phyloP scores from a whole-genome alignment of 805 yeast genomes.

The Starmerella riodocensis region DNA sequence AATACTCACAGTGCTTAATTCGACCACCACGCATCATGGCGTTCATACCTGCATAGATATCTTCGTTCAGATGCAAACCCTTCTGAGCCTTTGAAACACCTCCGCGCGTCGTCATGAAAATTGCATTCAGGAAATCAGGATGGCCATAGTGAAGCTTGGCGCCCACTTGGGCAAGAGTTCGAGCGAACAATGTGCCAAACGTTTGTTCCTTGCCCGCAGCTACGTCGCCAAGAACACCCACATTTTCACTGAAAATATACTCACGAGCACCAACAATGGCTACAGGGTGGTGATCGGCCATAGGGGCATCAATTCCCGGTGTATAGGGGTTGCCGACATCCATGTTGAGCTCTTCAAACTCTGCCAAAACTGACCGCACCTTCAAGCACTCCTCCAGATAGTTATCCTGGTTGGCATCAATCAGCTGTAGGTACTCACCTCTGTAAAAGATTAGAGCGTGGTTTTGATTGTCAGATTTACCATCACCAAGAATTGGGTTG shows the following conservation, averaged over 20 bases:
- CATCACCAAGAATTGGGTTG: conserved; percentile 91
- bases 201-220: conserved; percentile 98
- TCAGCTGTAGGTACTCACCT: conserved; percentile 88
- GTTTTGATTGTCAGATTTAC: conserved; percentile 91
- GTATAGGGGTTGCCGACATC: conserved; percentile 40
- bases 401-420: conserved; percentile 94
- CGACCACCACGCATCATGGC: conserved; percentile 83
- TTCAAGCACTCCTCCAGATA: conserved; percentile 88
- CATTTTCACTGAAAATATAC: conserved; percentile 82
- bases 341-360: conserved; percentile 67
- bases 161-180: conserved; percentile 86
- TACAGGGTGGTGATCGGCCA: conserved; percentile 40
- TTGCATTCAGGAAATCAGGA: conserved; percentile 85
- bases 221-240: conserved; percentile 86
- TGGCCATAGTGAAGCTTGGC: conserved; percentile 94
- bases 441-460: conserved; percentile 74
- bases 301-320: conserved; percentile 37
- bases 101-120: conserved; percentile 89
- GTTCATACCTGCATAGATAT: conserved; percentile 90
- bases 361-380: conserved; percentile 74
- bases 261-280: conserved; percentile 94
- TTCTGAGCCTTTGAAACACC: conserved; percentile 92
- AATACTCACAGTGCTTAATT: conserved; percentile 89
- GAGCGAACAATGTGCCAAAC: conserved; percentile 87
- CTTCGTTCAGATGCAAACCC: conserved; percentile 86